phyloP scores from a whole-genome alignment of 1,139 yeast genomes.

The Debaryomyces robertsiae region DNA sequence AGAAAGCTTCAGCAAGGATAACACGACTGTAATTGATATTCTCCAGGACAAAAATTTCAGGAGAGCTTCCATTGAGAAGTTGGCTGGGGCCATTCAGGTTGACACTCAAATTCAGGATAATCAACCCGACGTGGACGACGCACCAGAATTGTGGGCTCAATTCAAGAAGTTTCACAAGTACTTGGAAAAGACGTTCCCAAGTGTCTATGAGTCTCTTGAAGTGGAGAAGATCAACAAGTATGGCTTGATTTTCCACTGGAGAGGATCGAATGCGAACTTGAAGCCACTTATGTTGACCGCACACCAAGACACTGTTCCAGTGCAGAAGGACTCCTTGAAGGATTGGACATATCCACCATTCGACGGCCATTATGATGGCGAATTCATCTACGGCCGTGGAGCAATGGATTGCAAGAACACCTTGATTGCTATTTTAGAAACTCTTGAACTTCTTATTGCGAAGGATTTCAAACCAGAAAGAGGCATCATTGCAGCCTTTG shows the following conservation, averaged over 20 bases:
- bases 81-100: constrained; percentile 46
- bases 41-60: constrained; percentile 38
- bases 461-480: constrained; percentile 36
- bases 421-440: constrained; percentile 41
- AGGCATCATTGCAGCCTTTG: constrained; percentile 44
- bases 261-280: constrained; percentile 53
- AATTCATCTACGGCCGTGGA: constrained; percentile 43
- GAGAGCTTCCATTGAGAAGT: constrained; percentile 34
- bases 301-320: constrained; percentile 86
- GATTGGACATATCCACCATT: constrained; percentile 75
- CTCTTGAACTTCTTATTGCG: constrained; percentile 37
- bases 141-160: constrained; percentile 41
- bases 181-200: constrained; percentile 60
- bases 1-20: constrained; percentile 30
- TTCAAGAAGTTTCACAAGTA: constrained; percentile 59
- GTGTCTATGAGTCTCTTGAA: constrained; percentile 49
- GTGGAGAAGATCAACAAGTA: constrained; percentile 63
- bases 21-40: constrained; percentile 36
- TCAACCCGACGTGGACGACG: constrained; percentile 42
- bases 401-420: constrained; percentile 45
- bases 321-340: constrained; percentile 55
- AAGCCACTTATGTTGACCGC: constrained; percentile 73
- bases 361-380: constrained; percentile 66
- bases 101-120: constrained; percentile 50
- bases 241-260: constrained; percentile 69